These are phyloP conservation scores for Histomonas meleagridis DNA, from an alignment of 208 protist species.

Conservation along the genomic window DNA sequence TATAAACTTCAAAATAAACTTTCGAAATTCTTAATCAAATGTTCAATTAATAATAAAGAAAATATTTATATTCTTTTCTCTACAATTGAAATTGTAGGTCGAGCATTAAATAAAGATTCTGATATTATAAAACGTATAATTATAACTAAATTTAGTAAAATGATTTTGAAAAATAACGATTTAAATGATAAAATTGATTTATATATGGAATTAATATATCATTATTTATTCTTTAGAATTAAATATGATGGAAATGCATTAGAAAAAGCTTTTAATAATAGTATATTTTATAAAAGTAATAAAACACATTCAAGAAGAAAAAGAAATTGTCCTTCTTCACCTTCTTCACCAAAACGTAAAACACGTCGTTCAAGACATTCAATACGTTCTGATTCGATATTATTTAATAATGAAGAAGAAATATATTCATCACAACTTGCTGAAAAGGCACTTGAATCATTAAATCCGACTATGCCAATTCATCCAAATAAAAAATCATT, in stretches of 20 bases:
- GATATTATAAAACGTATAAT: neutral
- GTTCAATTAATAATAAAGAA: too few species aligned
- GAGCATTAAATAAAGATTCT: neutral
- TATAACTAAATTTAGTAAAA: neutral
- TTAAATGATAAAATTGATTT: too few species aligned
- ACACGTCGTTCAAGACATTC: neutral
- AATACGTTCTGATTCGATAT: neutral
- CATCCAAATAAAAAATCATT: neutral
- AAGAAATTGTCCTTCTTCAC: too few species aligned
- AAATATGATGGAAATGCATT: too few species aligned
- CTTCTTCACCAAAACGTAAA: neutral
- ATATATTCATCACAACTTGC: neutral
- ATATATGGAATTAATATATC: too few species aligned
- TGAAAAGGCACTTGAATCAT: neutral
- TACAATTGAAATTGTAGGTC: neutral
- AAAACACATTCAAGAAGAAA: too few species aligned
- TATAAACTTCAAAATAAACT: neutral
- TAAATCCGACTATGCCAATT: neutral
- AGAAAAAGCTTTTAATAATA: too few species aligned
- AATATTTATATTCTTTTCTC: neutral
- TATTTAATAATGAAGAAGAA: neutral
- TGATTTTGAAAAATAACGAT: too few species aligned
- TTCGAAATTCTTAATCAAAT: neutral
- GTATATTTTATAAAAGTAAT: too few species aligned
- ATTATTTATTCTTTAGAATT: too few species aligned